phyloP scores from a whole-genome alignment of 2,329 filamentous ascomycete genomes.

The Penicillium sp. region DNA sequence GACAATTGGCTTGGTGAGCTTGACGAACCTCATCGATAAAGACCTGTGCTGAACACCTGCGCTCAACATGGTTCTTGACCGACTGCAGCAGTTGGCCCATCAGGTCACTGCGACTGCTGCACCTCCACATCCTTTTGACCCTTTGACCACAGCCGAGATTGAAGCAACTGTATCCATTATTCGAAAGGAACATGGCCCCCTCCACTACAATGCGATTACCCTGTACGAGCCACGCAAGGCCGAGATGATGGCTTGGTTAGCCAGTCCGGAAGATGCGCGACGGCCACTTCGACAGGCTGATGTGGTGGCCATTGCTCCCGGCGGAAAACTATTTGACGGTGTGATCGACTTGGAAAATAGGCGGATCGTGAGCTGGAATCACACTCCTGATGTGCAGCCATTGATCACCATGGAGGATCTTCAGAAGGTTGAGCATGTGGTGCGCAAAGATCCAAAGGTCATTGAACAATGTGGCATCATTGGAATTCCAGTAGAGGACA shows the following conservation, averaged over 20 bases:
- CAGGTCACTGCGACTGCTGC: constrained; percentile 53
- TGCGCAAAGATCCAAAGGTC: constrained; percentile 72
- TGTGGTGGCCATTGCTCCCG: constrained; percentile 72
- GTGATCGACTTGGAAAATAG: constrained; percentile 64
- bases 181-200: constrained; percentile 60
- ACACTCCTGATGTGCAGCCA: constrained; percentile 71
- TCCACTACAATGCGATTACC: constrained; percentile 82
- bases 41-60: background rate
- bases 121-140: constrained; percentile 68
- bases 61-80: constrained; percentile 53
- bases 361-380: constrained; percentile 67
- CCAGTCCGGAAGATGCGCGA: constrained; percentile 53
- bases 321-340: constrained; percentile 76
- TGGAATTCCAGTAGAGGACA: constrained; percentile 73
- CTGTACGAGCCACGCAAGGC: constrained; percentile 79
- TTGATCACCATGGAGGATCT: constrained; percentile 91
- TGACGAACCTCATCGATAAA: no score
- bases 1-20: no score
- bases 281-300: constrained; percentile 70
- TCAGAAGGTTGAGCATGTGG: constrained; percentile 68
- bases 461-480: constrained; percentile 84
- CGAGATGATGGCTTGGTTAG: constrained; percentile 75
- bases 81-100: constrained; percentile 57
- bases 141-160: constrained; percentile 67
- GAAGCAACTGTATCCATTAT: constrained; percentile 63